Evolutionary conservation across 306 rosid genomes (phyloP), one percentile per base, ranked within the genome.

Genomic region (Lathyrus aphaca): DNA sequence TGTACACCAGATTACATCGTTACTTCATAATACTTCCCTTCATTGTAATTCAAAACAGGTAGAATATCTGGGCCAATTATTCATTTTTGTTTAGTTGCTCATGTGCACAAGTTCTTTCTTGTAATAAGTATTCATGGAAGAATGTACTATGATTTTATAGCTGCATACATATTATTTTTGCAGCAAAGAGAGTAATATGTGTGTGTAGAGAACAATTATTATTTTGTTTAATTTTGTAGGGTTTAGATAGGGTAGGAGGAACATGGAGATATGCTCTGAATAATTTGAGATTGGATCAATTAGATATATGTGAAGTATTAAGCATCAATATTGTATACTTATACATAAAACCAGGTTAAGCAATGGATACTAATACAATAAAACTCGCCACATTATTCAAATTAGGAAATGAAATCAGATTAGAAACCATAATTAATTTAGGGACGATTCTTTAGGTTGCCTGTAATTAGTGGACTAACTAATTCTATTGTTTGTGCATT

Each of bases 11-110:
- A 88, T 90, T 74, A 77, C 77, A n/a, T 72, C 92, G 35, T 76
- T 73, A 13, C 83, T 90, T 71, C 77, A 70, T 35, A 56, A 58
- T 21, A 72, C 89, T 45, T 78, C 91, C 1, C 77, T 87, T 73
- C 75, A 75, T 76, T 86, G 86, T 54, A 77, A 72, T 39, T 83
- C 87, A 81, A 42, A 77, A 72, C 98, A 94, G 98, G 98, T 94
- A 80, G 39, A 38, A 51, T 64, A 66, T 18, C n/a, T 57, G 60
- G 25, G 21, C 32, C 13, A 23, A 39, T 50, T 66, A 19, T 73
- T 38, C 60, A 4, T 45, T 58, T 53, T 57, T 43, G 37, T 60
- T 55, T 37, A 66, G 75, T 66, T 61, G 27, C 42, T 40, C 29
- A 9, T 40, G 19, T 64, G 51, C 39, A 53, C 23, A 21, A 18